Evolutionary conservation across 192 early-diverging fungal species (phyloP).

Genomic region (Dissophora globulifera): DNA sequence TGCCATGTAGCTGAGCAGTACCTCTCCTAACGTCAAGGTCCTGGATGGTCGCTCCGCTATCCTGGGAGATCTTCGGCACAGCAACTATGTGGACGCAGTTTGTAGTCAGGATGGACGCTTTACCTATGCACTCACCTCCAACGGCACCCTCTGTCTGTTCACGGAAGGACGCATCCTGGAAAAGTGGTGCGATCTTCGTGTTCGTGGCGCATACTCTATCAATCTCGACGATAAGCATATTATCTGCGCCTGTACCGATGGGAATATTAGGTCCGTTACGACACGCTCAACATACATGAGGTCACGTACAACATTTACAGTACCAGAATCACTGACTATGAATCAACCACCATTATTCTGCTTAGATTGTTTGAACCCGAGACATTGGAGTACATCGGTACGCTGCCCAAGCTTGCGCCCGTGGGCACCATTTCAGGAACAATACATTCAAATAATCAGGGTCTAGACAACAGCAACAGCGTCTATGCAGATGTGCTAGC

Average conservation of each 20-base stretch:
- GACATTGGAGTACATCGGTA: constrained; percentile 76
- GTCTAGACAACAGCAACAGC: constrained; percentile 26
- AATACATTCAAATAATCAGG: constrained; percentile 21
- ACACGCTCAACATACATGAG: not conserved
- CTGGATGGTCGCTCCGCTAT: constrained; percentile 77
- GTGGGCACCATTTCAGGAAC: constrained; percentile 62
- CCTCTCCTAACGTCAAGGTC: constrained; percentile 50
- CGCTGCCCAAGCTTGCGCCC: constrained; percentile 76
- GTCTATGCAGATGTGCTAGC: constrained; percentile 71
- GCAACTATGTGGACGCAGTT: constrained; percentile 77
- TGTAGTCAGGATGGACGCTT: constrained; percentile 56
- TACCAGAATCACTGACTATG: not conserved
- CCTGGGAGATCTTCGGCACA: constrained; percentile 72
- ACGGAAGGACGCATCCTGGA: constrained; percentile 71
- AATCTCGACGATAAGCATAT: constrained; percentile 67
- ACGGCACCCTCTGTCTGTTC: constrained; percentile 74
- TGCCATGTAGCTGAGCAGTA: constrained; percentile 10
- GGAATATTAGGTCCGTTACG: constrained; percentile 81
- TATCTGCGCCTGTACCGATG: constrained; percentile 79
- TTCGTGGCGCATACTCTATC: constrained; percentile 70
- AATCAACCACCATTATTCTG: not conserved
- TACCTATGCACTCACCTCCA: constrained; percentile 76
- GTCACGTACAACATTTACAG: too few relatives aligned
- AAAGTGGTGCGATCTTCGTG: constrained; percentile 87
- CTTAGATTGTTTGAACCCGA: constrained; percentile 75